Percentiles rank a stretch among this genome's conserved stretches.
These are phyloP conservation scores for Chenopodium album DNA, from an alignment of 148 eudicot species.

Conservation along the genomic window DNA sequence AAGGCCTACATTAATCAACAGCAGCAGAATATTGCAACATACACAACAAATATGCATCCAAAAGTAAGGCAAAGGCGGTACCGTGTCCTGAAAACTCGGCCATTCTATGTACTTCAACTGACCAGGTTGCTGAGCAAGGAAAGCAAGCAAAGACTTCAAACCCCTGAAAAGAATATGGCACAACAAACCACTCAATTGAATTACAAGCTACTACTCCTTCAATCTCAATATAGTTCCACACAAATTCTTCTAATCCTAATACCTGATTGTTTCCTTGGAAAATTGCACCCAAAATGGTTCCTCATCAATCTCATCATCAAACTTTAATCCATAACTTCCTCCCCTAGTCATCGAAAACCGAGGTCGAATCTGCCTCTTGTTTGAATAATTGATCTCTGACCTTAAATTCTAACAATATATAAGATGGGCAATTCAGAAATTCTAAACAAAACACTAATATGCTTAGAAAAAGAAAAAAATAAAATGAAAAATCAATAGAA, in stretches of 20 bases:
- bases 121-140: constrained; percentile 59
- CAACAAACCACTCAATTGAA: background rate
- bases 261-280: constrained; percentile 38
- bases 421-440: background rate
- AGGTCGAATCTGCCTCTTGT: constrained; percentile 10
- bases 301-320: constrained; percentile 32
- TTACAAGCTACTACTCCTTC: background rate
- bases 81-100: constrained; percentile 85
- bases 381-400: constrained; percentile 15
- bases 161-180: constrained; percentile 32
- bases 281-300: constrained; percentile 41
- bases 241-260: constrained; percentile 11
- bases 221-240: background rate
- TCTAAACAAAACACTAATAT: background rate
- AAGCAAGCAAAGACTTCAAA: constrained; percentile 33
- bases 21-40: background rate
- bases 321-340: constrained; percentile 34
- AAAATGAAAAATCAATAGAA: background rate
- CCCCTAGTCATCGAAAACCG: constrained; percentile 30
- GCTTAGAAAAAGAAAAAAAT: background rate
- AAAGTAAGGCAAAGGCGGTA: constrained; percentile 14
- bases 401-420: constrained; percentile 19
- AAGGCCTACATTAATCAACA: background rate
- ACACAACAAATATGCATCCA: background rate
- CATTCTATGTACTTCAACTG: constrained; percentile 72